Evolutionary conservation across 228 moss, liverwort and hornwort species (phyloP).

Genomic region (Sphagnum fallax): DNA sequence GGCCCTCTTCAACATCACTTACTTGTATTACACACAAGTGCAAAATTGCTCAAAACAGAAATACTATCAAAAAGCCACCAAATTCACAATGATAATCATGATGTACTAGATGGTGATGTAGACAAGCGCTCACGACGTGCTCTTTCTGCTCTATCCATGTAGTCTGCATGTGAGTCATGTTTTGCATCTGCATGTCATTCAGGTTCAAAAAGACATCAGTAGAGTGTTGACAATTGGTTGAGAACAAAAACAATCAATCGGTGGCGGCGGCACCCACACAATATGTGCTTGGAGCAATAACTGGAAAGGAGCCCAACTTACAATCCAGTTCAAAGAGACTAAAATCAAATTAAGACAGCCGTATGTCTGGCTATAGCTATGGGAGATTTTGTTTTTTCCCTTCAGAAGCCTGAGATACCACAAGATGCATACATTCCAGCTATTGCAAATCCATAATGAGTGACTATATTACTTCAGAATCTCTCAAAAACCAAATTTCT

Average conservation of each 20-base stretch:
- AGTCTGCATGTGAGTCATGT: constrained; percentile 92
- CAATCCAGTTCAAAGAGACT: not conserved
- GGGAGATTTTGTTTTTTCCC: not conserved
- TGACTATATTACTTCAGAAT: no score
- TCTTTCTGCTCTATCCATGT: constrained; percentile 93
- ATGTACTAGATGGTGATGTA: constrained; percentile 29
- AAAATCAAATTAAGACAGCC: not conserved
- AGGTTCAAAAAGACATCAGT: not conserved
- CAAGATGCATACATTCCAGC: no score
- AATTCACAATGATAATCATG: constrained; percentile 16
- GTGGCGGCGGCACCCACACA: no score
- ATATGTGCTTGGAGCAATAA: not conserved
- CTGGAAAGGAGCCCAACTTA: not conserved
- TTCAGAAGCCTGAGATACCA: no score
- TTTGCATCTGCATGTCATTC: constrained; percentile 44
- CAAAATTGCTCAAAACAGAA: not conserved
- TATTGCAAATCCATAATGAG: no score
- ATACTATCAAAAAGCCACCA: not conserved
- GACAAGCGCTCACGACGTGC: constrained; percentile 87
- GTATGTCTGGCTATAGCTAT: not conserved
- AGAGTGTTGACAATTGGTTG: not conserved
- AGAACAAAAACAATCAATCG: not conserved
- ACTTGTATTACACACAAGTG: no score
- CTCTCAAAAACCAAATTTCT: no score
- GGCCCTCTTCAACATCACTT: no score